phyloP scores from a whole-genome alignment of 768 basidiomycete genomes.

The Cystofilobasidium macerans region DNA sequence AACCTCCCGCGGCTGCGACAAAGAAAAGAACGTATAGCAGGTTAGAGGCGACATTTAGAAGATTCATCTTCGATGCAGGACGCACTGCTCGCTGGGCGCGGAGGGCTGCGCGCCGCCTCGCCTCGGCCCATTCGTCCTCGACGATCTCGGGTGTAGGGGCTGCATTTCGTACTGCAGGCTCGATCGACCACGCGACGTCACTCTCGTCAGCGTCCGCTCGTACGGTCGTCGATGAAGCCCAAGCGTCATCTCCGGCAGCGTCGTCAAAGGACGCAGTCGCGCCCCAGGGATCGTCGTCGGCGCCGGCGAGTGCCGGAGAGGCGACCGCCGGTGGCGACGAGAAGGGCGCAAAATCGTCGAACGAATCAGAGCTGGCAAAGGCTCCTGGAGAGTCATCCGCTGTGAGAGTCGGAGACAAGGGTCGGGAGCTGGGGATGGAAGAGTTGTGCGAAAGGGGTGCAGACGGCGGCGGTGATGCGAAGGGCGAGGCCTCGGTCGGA shows the following conservation, averaged over 20 bases:
- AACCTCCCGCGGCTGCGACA: not conserved
- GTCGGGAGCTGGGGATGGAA: too few species aligned
- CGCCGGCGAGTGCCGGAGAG: not conserved
- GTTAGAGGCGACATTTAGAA: too few species aligned
- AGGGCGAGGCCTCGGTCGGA: not conserved
- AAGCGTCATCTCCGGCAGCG: not conserved
- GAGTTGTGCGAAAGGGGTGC: not conserved
- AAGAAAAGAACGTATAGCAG: too few species aligned
- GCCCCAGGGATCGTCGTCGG: slow-evolving; percentile 10
- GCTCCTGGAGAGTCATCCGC: not conserved
- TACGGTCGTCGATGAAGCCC: not conserved
- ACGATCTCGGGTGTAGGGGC: not conserved
- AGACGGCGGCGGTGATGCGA: not conserved
- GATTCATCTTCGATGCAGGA: too few species aligned
- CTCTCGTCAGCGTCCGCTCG: not conserved
- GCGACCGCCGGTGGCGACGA: not conserved
- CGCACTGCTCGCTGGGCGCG: slow-evolving; percentile 15
- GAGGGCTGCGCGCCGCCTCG: slow-evolving; percentile 8
- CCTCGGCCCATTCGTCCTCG: slow-evolving; percentile 21
- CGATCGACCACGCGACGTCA: not conserved
- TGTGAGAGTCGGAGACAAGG: not conserved
- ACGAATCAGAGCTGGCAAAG: slow-evolving; percentile 12
- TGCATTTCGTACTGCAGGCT: not conserved
- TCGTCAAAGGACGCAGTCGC: not conserved
- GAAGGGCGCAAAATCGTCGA: slow-evolving; percentile 16